Evolutionary conservation across 768 basidiomycete species (phyloP).

Genomic region (Leccinum subtestaceum): DNA sequence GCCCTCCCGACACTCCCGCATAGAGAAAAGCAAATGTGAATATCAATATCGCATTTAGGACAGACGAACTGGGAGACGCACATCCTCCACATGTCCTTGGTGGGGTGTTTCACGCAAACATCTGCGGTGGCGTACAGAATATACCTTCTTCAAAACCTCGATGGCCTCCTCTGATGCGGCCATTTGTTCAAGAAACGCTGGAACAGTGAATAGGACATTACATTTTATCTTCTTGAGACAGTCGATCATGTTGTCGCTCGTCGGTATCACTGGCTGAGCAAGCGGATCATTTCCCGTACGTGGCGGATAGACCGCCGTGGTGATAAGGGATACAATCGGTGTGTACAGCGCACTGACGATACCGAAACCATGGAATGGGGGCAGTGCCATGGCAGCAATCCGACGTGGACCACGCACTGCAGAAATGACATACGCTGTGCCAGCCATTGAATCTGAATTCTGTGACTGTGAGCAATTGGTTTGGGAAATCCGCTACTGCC

Average conservation of each 20-base stretch:
- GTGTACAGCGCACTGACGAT: conserved; percentile 12
- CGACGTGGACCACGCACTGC: conserved; percentile 7
- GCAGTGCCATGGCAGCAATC: conserved; percentile 23
- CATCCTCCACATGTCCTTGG: too few relatives aligned
- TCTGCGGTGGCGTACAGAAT: conserved; percentile 12
- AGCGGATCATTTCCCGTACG: conserved; percentile 15
- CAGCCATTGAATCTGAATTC: conserved; percentile 30
- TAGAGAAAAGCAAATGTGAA: not conserved
- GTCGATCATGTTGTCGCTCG: conserved; percentile 39
- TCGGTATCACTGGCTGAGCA: conserved; percentile 35
- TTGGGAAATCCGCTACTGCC: conserved; percentile 51
- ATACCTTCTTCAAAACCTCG: conserved; percentile 23
- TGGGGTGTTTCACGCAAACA: too few relatives aligned
- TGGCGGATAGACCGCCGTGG: conserved; percentile 28
- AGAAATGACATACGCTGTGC: conserved; percentile 29
- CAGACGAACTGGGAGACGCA: too few relatives aligned
- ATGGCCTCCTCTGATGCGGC: conserved; percentile 23
- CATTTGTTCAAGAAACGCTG: conserved; percentile 40
- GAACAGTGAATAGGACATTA: conserved; percentile 22
- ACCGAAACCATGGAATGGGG: conserved; percentile 29
- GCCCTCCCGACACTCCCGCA: conserved; percentile 30
- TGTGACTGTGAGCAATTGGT: conserved; percentile 37
- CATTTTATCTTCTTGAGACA: conserved; percentile 8
- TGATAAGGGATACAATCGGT: conserved; percentile 17
- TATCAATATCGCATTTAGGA: too few relatives aligned